Percentiles rank a stretch among this genome's conserved stretches.
phyloP scores from a whole-genome alignment of 495 filamentous ascomycete species.

The Xylaria curta region DNA sequence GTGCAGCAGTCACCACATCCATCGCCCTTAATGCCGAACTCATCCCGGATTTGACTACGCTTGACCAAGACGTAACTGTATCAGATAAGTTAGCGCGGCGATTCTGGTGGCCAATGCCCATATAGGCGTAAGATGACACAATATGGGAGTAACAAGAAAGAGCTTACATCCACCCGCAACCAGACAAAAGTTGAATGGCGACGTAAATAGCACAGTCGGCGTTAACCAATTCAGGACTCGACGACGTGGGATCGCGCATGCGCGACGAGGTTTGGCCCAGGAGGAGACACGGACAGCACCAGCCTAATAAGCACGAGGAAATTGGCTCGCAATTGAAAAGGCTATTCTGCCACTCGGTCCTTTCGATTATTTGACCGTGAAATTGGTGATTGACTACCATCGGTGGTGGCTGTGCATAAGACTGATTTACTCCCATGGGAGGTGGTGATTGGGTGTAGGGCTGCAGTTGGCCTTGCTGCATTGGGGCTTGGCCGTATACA shows the following conservation, averaged over 20 bases:
- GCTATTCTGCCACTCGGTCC: conserved; percentile 44
- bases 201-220: conserved; percentile 49
- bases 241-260: conserved; percentile 51
- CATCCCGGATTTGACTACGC: conserved; percentile 58
- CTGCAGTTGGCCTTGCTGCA: neutral
- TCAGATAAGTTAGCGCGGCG: neutral
- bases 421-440: conserved; percentile 12
- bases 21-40: conserved; percentile 61
- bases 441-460: neutral
- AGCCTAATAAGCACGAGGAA: conserved; percentile 48
- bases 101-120: neutral
- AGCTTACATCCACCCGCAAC: conserved; percentile 50
- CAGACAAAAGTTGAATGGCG: conserved; percentile 34
- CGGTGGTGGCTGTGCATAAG: conserved; percentile 25
- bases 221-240: conserved; percentile 49
- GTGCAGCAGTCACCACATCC: conserved; percentile 57
- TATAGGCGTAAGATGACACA: neutral
- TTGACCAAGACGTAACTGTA: conserved; percentile 54
- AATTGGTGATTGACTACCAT: conserved; percentile 8
- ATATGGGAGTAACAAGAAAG: neutral
- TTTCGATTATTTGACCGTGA: conserved; percentile 27
- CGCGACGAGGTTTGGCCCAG: conserved; percentile 59
- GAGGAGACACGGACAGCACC: conserved; percentile 60
- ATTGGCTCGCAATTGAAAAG: conserved; percentile 47
- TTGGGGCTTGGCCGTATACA: conserved; percentile 23